Percentiles rank a stretch among this genome's conserved stretches.
Conservation (phyloP, 306 rosid species). For the Vigna nakashimae region DNA sequence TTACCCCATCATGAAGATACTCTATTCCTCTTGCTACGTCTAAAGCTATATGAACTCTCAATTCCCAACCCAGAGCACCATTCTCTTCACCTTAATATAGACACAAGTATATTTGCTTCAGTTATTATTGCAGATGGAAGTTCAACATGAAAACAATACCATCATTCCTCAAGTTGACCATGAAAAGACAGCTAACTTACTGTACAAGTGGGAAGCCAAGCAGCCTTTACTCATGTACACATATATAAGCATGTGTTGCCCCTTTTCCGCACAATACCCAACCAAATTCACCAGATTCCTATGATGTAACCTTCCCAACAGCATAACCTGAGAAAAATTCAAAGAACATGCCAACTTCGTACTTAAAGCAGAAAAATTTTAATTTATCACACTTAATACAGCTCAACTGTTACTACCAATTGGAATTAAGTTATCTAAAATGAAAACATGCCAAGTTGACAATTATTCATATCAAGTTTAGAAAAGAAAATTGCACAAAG, state of each 20-base stretch:
- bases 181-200: slow-evolving; percentile 57
- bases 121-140: slow-evolving; percentile 12
- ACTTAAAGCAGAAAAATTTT: slow-evolving; percentile 17
- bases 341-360: neutral
- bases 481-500: slow-evolving; percentile 9
- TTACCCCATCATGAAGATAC: slow-evolving; percentile 99
- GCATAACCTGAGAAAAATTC: slow-evolving; percentile 71
- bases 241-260: slow-evolving; percentile 89
- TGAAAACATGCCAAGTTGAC: neutral
- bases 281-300: slow-evolving; percentile 92
- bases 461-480: slow-evolving; percentile 26
- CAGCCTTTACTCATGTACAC: slow-evolving; percentile 94
- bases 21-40: slow-evolving; percentile 97
- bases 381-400: neutral
- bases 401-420: neutral
- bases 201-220: slow-evolving; percentile 93
- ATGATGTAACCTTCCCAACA: slow-evolving; percentile 97
- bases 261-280: slow-evolving; percentile 92
- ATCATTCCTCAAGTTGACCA: neutral
- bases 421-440: neutral
- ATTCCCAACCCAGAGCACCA: slow-evolving; percentile 79
- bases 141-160: slow-evolving; percentile 7
- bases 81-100: slow-evolving; percentile 63
- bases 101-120: slow-evolving; percentile 17
- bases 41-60: slow-evolving; percentile 86